A percentile compares a stretch with the other conserved stretches of the same genome.
Conservation (phyloP, 2,329 filamentous ascomycete species). For the Colletotrichum horii region DNA sequence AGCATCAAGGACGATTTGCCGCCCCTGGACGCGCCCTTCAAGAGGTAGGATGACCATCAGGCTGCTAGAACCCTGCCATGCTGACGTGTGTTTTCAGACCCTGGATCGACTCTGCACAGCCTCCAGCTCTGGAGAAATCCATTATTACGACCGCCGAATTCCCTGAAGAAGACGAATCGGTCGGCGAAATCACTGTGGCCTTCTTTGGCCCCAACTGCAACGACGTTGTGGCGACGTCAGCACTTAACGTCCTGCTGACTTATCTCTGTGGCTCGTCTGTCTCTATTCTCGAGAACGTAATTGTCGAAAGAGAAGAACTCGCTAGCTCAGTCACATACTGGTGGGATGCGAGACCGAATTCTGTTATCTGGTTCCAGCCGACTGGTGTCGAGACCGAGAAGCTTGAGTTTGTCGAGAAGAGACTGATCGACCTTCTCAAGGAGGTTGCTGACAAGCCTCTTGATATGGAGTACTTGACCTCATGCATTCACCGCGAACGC, state of each 20-base stretch:
- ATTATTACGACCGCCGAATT: conserved; percentile 84
- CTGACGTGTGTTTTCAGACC: conserved; percentile 50
- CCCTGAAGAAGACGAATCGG: conserved; percentile 94
- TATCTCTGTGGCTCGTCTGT: conserved; percentile 95
- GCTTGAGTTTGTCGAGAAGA: conserved; percentile 81
- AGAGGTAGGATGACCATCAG: conserved; percentile 46
- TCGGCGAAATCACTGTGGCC: conserved; percentile 83
- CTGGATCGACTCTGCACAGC: conserved; percentile 87
- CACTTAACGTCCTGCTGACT: conserved; percentile 78
- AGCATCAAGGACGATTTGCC: conserved; percentile 86
- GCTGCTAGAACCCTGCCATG: neutral
- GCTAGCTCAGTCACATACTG: conserved; percentile 84
- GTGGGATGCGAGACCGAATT: conserved; percentile 80
- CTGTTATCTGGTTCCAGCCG: conserved; percentile 84
- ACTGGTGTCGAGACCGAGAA: conserved; percentile 88
- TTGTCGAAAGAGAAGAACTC: conserved; percentile 93
- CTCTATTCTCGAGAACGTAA: conserved; percentile 85
- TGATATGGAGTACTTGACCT: conserved; percentile 88
- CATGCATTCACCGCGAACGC: conserved; percentile 83
- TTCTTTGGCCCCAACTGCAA: conserved; percentile 88
- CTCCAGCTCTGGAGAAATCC: conserved; percentile 74
- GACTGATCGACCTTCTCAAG: conserved; percentile 82
- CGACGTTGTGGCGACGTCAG: conserved; percentile 70
- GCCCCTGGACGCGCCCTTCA: conserved; percentile 75
- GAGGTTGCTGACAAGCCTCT: conserved; percentile 81